Base-by-base conservation (phyloP, 2,329 filamentous ascomycete genomes). In the Cadophora sp. region DNA sequence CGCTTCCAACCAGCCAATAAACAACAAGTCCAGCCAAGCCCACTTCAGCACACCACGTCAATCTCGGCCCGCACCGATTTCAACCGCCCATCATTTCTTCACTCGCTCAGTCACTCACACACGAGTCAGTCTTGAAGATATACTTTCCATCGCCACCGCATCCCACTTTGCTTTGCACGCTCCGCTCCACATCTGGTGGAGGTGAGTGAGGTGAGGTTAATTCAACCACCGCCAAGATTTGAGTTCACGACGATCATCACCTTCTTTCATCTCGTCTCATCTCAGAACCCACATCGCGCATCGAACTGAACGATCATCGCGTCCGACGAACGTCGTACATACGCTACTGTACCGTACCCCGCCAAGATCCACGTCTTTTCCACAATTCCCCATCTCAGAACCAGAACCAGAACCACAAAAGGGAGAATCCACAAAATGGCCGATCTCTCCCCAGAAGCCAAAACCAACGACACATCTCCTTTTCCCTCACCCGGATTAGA, bases 61-160 rank as follows among this genome's bases (percentile, higher is more conserved):
- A 58, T 58, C 30, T 30, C 30, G 36, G 33, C 4, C 30, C 36
- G 33, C 51, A 16, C 51, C 51, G 33, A 56, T 22, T 30, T 56
- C 39, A 39, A 30, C n/a, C 20, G 53, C 53, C 36, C 53, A 41
- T 22, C 16, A 5, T 53, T 27, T n/a, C 16, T 33, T 4, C 24
- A 30, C 48, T 51, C 47, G 6, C 22, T 24, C 50, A 50, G 20
- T n/a, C 47, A 58, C 20, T 18, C 53, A 22, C 53, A 22, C 53
- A 58, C 33, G 33, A 58, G 36, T 41, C 33, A 58, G 33, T n/a
- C n/a, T n/a, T 41, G 53, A 58, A 24, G 53, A 58, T 58, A 58
- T 58, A 41, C 53, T 22, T 9, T 14, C 18, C 20, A 24, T 7
- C 14, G 20, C 14, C 47, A 24, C 18, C 14, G 20, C 14, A 20